These are phyloP conservation scores for Priceomyces melissophilus DNA, from an alignment of 805 yeast genomes.

Conservation along the genomic window DNA sequence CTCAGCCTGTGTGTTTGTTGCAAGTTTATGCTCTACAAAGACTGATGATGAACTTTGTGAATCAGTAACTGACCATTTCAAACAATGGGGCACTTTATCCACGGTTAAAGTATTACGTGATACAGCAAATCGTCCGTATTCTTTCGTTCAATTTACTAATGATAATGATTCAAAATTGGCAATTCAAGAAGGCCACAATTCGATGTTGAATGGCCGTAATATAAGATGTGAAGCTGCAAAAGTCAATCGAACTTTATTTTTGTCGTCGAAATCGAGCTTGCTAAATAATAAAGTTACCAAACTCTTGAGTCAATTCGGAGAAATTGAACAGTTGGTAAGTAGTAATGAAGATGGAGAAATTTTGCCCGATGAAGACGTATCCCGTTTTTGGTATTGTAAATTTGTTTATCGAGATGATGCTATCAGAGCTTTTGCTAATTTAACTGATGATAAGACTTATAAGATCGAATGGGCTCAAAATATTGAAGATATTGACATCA, in stretches of 20 bases:
- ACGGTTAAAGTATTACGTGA: constrained; percentile 83
- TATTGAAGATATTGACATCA: constrained; percentile 46
- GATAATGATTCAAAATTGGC: constrained; percentile 72
- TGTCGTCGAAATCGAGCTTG: constrained; percentile 33
- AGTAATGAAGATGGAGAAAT: constrained; percentile 35
- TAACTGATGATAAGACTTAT: constrained; percentile 53
- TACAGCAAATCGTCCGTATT: constrained; percentile 79
- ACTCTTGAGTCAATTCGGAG: constrained; percentile 58
- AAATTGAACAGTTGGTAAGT: constrained; percentile 61
- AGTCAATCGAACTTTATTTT: constrained; percentile 80
- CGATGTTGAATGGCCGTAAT: constrained; percentile 66
- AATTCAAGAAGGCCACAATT: constrained; percentile 62
- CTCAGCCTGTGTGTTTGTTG: constrained; percentile 85
- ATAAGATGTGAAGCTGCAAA: constrained; percentile 89
- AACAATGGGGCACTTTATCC: constrained; percentile 65
- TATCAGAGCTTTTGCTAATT: constrained; percentile 72
- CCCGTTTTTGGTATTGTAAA: constrained; percentile 67
- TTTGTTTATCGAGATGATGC: constrained; percentile 86
- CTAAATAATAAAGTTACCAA: constrained; percentile 33
- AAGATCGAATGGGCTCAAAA: constrained; percentile 85
- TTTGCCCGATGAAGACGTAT: constrained; percentile 8
- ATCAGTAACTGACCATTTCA: constrained; percentile 67
- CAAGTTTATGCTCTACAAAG: constrained; percentile 63
- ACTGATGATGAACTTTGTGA: constrained; percentile 69
- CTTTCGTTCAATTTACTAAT: constrained; percentile 80